phyloP scores from a whole-genome alignment of 768 basidiomycete species.

The Cantharellus cinnabarinus region DNA sequence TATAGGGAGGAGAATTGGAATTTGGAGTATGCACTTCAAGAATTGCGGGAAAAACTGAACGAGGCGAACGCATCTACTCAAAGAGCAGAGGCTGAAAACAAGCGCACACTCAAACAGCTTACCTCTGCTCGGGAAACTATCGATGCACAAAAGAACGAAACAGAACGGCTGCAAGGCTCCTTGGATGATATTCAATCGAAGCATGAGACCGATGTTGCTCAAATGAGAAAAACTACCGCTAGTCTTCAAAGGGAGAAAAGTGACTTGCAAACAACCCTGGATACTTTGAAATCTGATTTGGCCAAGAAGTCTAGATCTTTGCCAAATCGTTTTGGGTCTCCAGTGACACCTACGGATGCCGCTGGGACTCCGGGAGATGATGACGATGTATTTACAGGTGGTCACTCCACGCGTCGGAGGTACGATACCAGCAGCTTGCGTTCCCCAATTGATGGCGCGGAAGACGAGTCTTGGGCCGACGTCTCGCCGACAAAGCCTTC shows the following conservation, averaged over 20 bases:
- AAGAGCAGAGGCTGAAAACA: slow-evolving; percentile 65
- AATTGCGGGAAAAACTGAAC: slow-evolving; percentile 48
- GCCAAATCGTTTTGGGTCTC: slow-evolving; percentile 42
- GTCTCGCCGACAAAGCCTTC: slow-evolving; percentile 5
- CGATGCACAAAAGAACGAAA: slow-evolving; percentile 76
- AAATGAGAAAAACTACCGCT: slow-evolving; percentile 71
- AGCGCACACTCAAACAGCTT: slow-evolving; percentile 58
- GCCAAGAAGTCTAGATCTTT: slow-evolving; percentile 40
- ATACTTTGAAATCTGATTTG: slow-evolving; percentile 52
- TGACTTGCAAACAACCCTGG: slow-evolving; percentile 67
- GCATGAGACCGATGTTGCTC: slow-evolving; percentile 89
- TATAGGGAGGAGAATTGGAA: slow-evolving; percentile 99
- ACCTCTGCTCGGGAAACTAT: slow-evolving; percentile 48
- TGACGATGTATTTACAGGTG: slow-evolving; percentile 35
- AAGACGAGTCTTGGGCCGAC: slow-evolving; percentile 10
- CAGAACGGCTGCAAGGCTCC: slow-evolving; percentile 41
- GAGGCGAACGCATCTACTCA: slow-evolving; percentile 44
- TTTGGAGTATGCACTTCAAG: slow-evolving; percentile 81
- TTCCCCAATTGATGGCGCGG: background rate
- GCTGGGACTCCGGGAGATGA: slow-evolving; percentile 22
- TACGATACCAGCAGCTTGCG: slow-evolving; percentile 27
- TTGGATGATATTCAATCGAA: slow-evolving; percentile 65
- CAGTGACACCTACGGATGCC: slow-evolving; percentile 38
- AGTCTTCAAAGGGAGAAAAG: slow-evolving; percentile 80
- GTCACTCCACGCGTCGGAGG: slow-evolving; percentile 3